Evolutionary conservation across 495 filamentous ascomycete genomes (phyloP).

Genomic region (Trypethelium eluteriae): DNA sequence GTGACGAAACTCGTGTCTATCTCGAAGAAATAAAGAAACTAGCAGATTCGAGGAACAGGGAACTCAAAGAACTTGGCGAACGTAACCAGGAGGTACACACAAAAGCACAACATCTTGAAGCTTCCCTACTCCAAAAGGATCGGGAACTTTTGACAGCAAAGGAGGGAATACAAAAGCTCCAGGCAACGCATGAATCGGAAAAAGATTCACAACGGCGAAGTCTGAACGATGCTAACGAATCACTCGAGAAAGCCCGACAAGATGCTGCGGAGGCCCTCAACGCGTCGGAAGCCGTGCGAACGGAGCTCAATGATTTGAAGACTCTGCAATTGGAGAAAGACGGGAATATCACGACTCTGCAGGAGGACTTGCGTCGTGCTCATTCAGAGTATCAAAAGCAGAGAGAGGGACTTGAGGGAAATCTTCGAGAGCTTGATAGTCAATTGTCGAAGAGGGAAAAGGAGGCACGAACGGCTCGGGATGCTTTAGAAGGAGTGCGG

Average conservation of each 20-base stretch:
- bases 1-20: background rate
- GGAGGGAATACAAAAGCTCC: constrained; percentile 1
- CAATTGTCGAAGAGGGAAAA: constrained; percentile 1
- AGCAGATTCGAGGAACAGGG: background rate
- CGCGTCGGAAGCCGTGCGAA: background rate
- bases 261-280: background rate
- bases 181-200: background rate
- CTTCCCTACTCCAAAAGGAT: background rate
- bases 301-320: background rate
- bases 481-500: constrained; percentile 3
- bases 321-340: background rate
- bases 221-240: background rate
- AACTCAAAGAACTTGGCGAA: background rate
- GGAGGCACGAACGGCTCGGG: background rate
- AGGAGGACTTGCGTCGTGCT: background rate
- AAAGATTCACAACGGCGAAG: constrained; percentile 9
- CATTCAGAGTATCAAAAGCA: constrained; percentile 11
- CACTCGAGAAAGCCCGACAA: constrained; percentile 5
- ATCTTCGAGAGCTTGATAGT: constrained; percentile 11
- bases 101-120: background rate
- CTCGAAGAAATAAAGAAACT: background rate
- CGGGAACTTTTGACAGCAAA: background rate
- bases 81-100: background rate
- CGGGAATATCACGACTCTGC: background rate
- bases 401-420: constrained; percentile 10